phyloP scores from a whole-genome alignment of 306 rosid species.

The Sesbania bispinosa region DNA sequence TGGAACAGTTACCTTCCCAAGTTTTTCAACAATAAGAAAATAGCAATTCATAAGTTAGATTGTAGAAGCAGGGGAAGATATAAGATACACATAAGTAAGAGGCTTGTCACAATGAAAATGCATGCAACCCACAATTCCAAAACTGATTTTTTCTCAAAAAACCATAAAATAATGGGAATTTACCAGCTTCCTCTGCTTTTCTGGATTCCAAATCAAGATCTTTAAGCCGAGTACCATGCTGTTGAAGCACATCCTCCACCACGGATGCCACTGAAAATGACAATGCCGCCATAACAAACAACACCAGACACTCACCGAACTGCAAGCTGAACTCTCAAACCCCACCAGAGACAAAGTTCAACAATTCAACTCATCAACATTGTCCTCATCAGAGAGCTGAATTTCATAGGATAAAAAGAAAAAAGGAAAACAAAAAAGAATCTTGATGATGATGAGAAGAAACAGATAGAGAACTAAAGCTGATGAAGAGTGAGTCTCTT shows the following conservation, averaged over 20 bases:
- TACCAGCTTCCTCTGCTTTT: conserved; percentile 96
- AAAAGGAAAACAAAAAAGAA: not conserved
- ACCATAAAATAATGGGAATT: not conserved
- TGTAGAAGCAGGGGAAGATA: not conserved
- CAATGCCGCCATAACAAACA: conserved; percentile 36
- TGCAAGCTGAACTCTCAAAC: conserved; percentile 6
- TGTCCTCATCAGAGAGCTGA: conserved; percentile 12
- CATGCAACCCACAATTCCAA: not conserved
- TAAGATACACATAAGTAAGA: not conserved
- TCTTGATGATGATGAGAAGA: not conserved
- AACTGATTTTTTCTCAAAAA: conserved; percentile 3
- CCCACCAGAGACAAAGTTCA: conserved; percentile 15
- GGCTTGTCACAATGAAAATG: not conserved
- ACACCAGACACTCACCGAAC: not conserved
- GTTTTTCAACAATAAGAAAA: not conserved
- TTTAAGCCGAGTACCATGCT: conserved; percentile 67
- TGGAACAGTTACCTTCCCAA: not conserved
- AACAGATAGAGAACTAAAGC: not conserved
- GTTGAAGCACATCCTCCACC: conserved; percentile 94
- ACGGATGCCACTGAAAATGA: conserved; percentile 80
- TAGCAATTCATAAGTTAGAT: not conserved
- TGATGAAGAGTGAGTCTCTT: conserved; percentile 6
- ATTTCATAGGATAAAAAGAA: not conserved
- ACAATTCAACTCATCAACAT: conserved; percentile 19
- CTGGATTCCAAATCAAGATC: conserved; percentile 88